Evolutionary conservation across 805 yeast species (phyloP).

Genomic region (Kodamaea hsintzibuensis): DNA sequence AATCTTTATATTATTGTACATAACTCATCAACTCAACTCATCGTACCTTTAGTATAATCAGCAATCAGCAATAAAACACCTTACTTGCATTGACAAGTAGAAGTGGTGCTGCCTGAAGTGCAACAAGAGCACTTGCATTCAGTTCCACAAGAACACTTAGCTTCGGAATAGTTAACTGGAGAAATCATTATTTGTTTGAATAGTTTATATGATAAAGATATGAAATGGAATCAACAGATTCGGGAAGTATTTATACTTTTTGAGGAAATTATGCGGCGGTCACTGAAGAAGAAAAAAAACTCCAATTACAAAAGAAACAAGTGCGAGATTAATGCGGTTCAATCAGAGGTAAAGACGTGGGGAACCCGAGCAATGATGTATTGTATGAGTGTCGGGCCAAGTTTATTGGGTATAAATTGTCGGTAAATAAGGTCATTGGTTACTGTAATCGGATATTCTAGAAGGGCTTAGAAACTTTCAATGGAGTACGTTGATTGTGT

Average conservation of each 20-base stretch:
- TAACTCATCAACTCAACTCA: background rate
- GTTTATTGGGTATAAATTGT: background rate
- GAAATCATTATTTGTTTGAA: slow-evolving; percentile 6
- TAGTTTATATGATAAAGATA: background rate
- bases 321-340: background rate
- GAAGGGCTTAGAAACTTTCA: no score
- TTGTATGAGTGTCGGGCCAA: background rate
- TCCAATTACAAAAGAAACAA: background rate
- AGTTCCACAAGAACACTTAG: slow-evolving; percentile 20
- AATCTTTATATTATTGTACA: background rate
- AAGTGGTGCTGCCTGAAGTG: slow-evolving; percentile 10
- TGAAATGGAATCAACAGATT: background rate
- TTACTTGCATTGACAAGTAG: slow-evolving; percentile 14
- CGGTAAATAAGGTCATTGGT: background rate
- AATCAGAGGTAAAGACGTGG: background rate
- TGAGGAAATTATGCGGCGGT: slow-evolving; percentile 4
- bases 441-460: no score
- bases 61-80: no score
- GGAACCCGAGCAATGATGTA: background rate
- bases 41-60: background rate
- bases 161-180: slow-evolving; percentile 11
- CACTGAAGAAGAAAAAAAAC: background rate
- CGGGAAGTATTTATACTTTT: slow-evolving; percentile 7
- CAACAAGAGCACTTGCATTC: slow-evolving; percentile 22
- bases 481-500: no score